Evolutionary conservation across 2,329 filamentous ascomycete genomes (phyloP).

Genomic region (Ophiostoma australiae): DNA sequence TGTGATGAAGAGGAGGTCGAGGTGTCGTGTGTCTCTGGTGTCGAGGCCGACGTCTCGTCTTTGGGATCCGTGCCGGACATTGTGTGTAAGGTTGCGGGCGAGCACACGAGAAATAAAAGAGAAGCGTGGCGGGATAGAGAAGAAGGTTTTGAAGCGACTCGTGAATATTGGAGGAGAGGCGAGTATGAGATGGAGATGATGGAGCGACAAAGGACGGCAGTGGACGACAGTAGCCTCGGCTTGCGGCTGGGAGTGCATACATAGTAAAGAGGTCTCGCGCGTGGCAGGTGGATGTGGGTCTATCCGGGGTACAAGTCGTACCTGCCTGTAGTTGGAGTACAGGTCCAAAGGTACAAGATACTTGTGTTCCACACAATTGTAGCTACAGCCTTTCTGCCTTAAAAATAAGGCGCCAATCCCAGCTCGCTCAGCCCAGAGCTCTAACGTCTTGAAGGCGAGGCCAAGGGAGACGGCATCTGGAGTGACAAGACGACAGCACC

Average conservation of each 20-base stretch:
- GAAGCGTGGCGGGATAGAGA: no score
- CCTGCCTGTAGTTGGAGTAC: background rate
- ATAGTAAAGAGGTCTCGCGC: background rate
- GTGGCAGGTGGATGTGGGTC: conserved; percentile 15
- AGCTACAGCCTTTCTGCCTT: background rate
- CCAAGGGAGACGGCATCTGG: background rate
- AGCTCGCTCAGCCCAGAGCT: background rate
- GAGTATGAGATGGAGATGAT: background rate
- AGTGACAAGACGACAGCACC: background rate
- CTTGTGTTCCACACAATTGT: background rate
- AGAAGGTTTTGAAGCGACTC: background rate
- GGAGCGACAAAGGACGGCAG: no score
- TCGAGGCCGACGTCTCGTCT: conserved; percentile 13
- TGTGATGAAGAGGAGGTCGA: background rate
- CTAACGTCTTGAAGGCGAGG: background rate
- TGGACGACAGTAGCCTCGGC: conserved; percentile 23
- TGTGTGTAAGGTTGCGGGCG: background rate
- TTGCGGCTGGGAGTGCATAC: conserved; percentile 20
- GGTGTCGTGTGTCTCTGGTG: background rate
- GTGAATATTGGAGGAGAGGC: background rate
- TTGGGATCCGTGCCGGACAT: conserved; percentile 22
- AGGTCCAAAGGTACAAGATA: background rate
- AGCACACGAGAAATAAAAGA: background rate
- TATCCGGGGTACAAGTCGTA: conserved; percentile 7
- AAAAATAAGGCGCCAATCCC: background rate